Base-by-base conservation (phyloP, 106 monocot species). In the Acorus gramineus region DNA sequence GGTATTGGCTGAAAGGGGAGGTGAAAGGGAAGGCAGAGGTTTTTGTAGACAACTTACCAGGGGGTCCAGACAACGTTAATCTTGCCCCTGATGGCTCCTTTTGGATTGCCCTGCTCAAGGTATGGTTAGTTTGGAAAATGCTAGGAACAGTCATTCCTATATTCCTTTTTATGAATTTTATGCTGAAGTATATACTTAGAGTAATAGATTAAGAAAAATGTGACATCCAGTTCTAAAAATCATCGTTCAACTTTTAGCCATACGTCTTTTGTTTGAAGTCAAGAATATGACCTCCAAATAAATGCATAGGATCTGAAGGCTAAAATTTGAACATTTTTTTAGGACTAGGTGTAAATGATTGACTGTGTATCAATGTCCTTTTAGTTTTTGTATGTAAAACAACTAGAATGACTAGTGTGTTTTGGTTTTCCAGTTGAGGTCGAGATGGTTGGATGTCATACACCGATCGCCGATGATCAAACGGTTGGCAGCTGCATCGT, bases 31-130 rank as follows among this genome's bases (percentile, higher is more conserved):
- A 66, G 52, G 57, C 79, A 3, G 81, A 81, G 48, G 67, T 81
- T 5, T 84, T 84, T 70, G 57, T 89, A 4, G 84, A 89, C 60
- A 76, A 84, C 69, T 81, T 88, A 6, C 81, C 88, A 1, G 84
- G 79, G 7, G 65, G 52, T 9, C 84, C 88, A 10, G 88, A 89
- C 64, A 89, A 89, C 70, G 67, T 89, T 46, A 81, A 81, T 45
- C 70, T 84, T 6, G 88, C 84, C 52, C 78, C 84, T 2, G 88
- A 89, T 70, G 88, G 88, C 4, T 79, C 81, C 5, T 88, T 76
- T 54, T 84, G 88, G 88, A 81, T 88, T 47, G 78, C 88, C 14
- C 66, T 84, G 5, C 42, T 84, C 2, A 42, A 68, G 78, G 87
- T 87, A 3, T 13, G 13, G 28, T 28, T 28, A 28, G 28, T 28